phyloP scores from a whole-genome alignment of 2,329 filamentous ascomycete species.

The Beauveria asiatica region DNA sequence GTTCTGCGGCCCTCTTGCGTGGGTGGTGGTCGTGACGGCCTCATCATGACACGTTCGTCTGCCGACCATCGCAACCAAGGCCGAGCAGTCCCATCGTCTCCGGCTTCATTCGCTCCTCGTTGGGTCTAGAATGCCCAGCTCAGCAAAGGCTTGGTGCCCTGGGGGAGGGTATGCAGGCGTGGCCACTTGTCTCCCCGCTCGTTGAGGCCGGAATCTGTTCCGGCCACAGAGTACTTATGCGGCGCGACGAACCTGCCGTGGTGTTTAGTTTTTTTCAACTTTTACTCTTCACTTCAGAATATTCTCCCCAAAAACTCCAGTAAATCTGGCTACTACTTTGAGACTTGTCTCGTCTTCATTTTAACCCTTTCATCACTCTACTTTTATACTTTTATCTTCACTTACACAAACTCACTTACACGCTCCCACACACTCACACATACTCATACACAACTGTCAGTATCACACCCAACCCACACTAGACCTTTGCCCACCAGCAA shows the following conservation, averaged over 20 bases:
- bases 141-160: slow-evolving; percentile 8
- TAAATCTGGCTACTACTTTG: background rate
- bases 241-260: slow-evolving; percentile 21
- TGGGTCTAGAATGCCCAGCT: slow-evolving; percentile 5
- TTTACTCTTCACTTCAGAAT: slow-evolving; percentile 12
- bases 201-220: slow-evolving; percentile 38
- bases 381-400: slow-evolving; percentile 1
- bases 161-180: background rate
- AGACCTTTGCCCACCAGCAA: slow-evolving; percentile 6
- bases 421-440: slow-evolving; percentile 4
- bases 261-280: slow-evolving; percentile 9
- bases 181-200: slow-evolving; percentile 18
- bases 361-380: background rate
- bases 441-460: background rate
- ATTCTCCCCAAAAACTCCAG: background rate
- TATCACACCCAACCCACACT: slow-evolving; percentile 6
- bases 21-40: slow-evolving; percentile 2
- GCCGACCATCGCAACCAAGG: background rate
- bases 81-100: background rate
- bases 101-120: slow-evolving; percentile 2
- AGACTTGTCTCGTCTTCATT: background rate
- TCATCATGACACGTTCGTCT: background rate
- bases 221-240: slow-evolving; percentile 42
- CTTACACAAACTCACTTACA: slow-evolving; percentile 11
- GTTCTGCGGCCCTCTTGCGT: background rate